These are phyloP conservation scores for Pleurotus tuoliensis DNA, from an alignment of 768 basidiomycete species.

Conservation along the genomic window DNA sequence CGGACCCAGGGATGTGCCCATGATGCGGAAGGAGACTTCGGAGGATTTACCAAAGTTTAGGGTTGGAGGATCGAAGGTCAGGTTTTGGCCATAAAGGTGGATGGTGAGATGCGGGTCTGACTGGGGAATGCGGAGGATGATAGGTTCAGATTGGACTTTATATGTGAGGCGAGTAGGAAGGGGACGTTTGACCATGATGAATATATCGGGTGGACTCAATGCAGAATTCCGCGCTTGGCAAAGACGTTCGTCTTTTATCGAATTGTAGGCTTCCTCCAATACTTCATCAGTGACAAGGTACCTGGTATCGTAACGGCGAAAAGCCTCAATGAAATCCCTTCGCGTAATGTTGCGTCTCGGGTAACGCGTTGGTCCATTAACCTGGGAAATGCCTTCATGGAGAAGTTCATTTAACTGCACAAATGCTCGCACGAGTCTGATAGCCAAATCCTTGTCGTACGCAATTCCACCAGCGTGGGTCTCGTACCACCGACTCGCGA, in stretches of 20 bases:
- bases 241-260: conserved; percentile 68
- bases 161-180: conserved; percentile 81
- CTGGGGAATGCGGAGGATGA: conserved; percentile 82
- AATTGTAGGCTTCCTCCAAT: conserved; percentile 74
- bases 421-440: conserved; percentile 73
- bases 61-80: conserved; percentile 82
- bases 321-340: conserved; percentile 82
- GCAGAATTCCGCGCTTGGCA: conserved; percentile 60
- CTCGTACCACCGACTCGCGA: conserved; percentile 88
- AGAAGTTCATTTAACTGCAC: conserved; percentile 87
- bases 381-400: conserved; percentile 67
- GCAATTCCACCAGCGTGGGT: conserved; percentile 76
- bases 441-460: conserved; percentile 79
- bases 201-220: conserved; percentile 41
- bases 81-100: conserved; percentile 81
- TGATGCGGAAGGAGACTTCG: conserved; percentile 88
- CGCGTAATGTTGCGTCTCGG: conserved; percentile 58
- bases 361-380: conserved; percentile 51
- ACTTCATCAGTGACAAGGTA: conserved; percentile 69
- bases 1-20: conserved; percentile 76
- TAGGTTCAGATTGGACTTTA: conserved; percentile 82
- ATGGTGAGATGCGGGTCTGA: conserved; percentile 81
- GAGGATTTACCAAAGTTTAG: conserved; percentile 75
- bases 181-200: conserved; percentile 67
- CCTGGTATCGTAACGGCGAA: conserved; percentile 73